Base-by-base conservation (phyloP, 768 basidiomycete species). In the Pisolithus tinctorius region DNA sequence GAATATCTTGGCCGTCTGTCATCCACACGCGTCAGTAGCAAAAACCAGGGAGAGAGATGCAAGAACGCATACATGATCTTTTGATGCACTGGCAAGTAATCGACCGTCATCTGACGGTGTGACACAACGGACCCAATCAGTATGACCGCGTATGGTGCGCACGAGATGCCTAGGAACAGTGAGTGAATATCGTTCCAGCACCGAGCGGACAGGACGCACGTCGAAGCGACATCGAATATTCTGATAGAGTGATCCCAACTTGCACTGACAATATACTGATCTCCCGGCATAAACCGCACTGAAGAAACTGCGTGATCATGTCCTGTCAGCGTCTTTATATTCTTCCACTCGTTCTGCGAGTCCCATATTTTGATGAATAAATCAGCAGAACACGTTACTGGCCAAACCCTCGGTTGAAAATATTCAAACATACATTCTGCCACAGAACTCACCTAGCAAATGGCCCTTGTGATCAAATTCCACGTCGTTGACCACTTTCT, bases 321-420 rank as follows among this genome's bases (percentile, higher is more conserved):
- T 7, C 92, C 93, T 50, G 85, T 82, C 45, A 94, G 73, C 2
- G 92, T 93, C 69, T 88, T 88, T 52, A 77, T 76, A 65, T 91
- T 93, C 72, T 89, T 91, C 78, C 89, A 94, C 59, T 92, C 90
- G 65, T 91, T 88, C 57, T 83, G 78, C 14, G 85, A 81, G 67
- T 93, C 89, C 93, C 93, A 95, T 53, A 95, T 77, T 71, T 93
- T 93, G 72, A 95, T 84, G 60, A 90, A 89, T 45, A 94, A 74
- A 70, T 95, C 93, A 48, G 86, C 85, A 2, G 93, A 94, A 56
- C 82, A 83, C 1, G 90, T 78, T 58, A 56, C 62, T 68, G 27
- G 36, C 38, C 31, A 49, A 41, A 39, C 37, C 25, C 16, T 49
- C 39, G 48, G 47, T 52, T 34, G 59, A 40, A 37, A 38, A 13